Evolutionary conservation across 495 filamentous ascomycete genomes (phyloP).

Genomic region (Acidomyces sp.): DNA sequence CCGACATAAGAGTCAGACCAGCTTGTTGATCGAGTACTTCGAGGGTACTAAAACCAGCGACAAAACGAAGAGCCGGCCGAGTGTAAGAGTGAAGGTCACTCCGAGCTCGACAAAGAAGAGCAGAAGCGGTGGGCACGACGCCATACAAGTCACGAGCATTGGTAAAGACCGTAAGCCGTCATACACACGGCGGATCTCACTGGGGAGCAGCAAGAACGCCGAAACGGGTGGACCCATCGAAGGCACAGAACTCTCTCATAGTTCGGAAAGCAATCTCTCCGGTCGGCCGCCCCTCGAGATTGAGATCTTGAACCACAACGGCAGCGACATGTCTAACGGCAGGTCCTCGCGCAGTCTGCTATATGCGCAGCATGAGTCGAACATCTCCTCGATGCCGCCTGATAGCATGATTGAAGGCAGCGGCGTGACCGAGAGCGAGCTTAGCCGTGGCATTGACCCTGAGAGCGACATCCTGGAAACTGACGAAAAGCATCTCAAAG

Average conservation of each 20-base stretch:
- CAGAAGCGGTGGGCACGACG: conserved; percentile 44
- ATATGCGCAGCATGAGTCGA: conserved; percentile 54
- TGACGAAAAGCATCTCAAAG: conserved; percentile 45
- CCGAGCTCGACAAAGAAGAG: conserved; percentile 51
- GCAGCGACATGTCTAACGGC: conserved; percentile 43
- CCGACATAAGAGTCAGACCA: conserved; percentile 57
- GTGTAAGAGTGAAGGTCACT: conserved; percentile 88
- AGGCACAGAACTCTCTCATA: conserved; percentile 49
- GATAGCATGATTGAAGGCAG: conserved; percentile 75
- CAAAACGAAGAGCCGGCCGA: conserved; percentile 56
- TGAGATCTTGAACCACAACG: conserved; percentile 52
- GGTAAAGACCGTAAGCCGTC: conserved; percentile 51
- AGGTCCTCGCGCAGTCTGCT: conserved; percentile 38
- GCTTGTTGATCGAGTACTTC: conserved; percentile 94
- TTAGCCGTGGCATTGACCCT: conserved; percentile 42
- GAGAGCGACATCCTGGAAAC: conserved; percentile 15
- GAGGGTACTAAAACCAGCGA: conserved; percentile 59
- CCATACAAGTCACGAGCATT: conserved; percentile 70
- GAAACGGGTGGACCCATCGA: conserved; percentile 34
- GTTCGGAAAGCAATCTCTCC: conserved; percentile 61
- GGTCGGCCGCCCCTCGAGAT: conserved; percentile 66
- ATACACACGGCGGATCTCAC: conserved; percentile 50
- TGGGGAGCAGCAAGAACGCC: conserved; percentile 37
- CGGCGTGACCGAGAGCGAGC: conserved; percentile 24
- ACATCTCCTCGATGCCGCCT: conserved; percentile 81